phyloP scores from a whole-genome alignment of 2,329 filamentous ascomycete genomes.

The Trichoderma sp. region DNA sequence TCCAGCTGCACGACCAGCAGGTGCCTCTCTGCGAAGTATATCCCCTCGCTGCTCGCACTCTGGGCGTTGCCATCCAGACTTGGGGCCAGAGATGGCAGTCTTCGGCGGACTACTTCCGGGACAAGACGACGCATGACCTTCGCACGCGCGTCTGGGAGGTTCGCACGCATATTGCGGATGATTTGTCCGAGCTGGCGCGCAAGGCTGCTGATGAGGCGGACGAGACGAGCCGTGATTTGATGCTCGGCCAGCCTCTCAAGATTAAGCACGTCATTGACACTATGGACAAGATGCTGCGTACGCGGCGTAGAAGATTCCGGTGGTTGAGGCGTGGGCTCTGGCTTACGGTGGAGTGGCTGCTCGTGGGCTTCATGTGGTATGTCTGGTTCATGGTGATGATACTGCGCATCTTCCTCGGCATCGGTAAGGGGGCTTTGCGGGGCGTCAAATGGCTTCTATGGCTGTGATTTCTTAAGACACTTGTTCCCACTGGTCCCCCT shows the following conservation, averaged over 20 bases:
- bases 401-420: conserved; percentile 60
- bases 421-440: conserved; percentile 57
- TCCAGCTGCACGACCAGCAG: conserved; percentile 33
- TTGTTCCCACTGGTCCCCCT: neutral
- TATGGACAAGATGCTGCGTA: conserved; percentile 71
- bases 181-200: conserved; percentile 60
- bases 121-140: conserved; percentile 54
- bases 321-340: conserved; percentile 76
- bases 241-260: conserved; percentile 71
- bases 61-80: conserved; percentile 45
- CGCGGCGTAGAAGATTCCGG: conserved; percentile 64
- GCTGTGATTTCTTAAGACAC: conserved; percentile 47
- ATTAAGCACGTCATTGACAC: conserved; percentile 78
- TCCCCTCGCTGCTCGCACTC: conserved; percentile 50
- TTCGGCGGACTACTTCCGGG: conserved; percentile 58
- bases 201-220: conserved; percentile 75
- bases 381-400: conserved; percentile 88
- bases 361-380: conserved; percentile 90
- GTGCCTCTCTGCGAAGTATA: conserved; percentile 47
- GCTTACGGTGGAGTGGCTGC: conserved; percentile 79
- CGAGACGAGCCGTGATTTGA: conserved; percentile 70
- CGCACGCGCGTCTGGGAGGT: conserved; percentile 46
- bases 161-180: conserved; percentile 47
- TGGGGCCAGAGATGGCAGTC: conserved; percentile 56
- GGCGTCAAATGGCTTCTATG: conserved; percentile 80